Base-by-base conservation (phyloP, 2,329 filamentous ascomycete genomes). In the Aspergillus chevalieri region DNA sequence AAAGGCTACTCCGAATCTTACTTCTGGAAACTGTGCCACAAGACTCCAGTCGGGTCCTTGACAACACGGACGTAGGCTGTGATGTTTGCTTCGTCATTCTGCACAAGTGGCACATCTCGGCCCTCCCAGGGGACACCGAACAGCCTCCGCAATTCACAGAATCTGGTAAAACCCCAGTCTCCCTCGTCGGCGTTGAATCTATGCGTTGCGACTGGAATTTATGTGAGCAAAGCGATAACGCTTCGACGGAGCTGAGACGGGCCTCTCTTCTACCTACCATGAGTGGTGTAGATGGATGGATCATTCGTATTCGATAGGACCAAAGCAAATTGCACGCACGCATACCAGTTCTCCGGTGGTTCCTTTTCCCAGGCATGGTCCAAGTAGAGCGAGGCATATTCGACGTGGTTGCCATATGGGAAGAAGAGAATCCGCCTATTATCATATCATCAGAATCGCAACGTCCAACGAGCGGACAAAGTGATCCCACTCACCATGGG, bases 131-230 rank as follows among this genome's bases (percentile, higher is more conserved):
- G 79, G 30, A 84, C 76, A 52, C 85, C 85, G 65, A 96, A 95
- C 67, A 97, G 85, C 62, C 84, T 86, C 47, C 89, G 81, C 45
- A 95, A 79, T 67, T 97, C 93, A 10, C 90, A 84, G 65, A 97
- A 98, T 49, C 92, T 79, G n/a, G 93, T 98, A 68, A 98, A 98
- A 1, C 93, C 93, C 93, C 93, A 98, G 63, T 98, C 93, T 21
- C 89, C 90, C 70, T 98, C 93, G 41, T 97, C 93, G 55, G 87
- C 88, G 3, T 90, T 97, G 70, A 97, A 98, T 51, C 93, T 86
- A 67, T 98, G 93, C 60, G 91, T 89, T n/a, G 93, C 93, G 41
- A 78, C 79, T 77, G 54, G 34, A 52, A 5, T 10, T 8, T 28
- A 12, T 30, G 17, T 51, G 43, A 47, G 44, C 30, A 19, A 47